These are phyloP conservation scores for Alternaria consortialis DNA, from an alignment of 2,329 filamentous ascomycete genomes.

Conservation along the genomic window DNA sequence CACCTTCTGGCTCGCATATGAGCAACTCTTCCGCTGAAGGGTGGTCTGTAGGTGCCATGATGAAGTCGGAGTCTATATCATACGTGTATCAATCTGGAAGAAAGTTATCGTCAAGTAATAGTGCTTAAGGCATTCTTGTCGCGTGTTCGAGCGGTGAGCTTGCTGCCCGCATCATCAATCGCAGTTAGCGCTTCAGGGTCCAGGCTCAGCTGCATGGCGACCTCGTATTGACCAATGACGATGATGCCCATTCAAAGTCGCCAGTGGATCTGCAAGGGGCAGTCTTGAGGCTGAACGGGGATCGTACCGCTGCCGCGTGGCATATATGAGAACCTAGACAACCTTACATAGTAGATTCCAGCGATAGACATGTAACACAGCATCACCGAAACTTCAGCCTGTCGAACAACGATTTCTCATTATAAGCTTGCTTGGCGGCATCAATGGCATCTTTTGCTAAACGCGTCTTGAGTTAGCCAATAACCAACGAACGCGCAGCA, in stretches of 20 bases:
- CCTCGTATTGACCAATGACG: conserved; percentile 35
- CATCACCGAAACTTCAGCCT: not conserved
- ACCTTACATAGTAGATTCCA: not conserved
- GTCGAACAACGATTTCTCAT: not conserved
- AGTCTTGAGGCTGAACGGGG: conserved; percentile 11
- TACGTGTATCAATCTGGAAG: not conserved
- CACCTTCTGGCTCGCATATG: conserved; percentile 55
- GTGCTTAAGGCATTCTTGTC: conserved; percentile 21
- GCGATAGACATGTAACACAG: not conserved
- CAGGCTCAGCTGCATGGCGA: conserved; percentile 26
- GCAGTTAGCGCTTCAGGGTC: conserved; percentile 39
- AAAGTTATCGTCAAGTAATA: conserved; percentile 7
- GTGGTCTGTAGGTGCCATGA: conserved; percentile 39
- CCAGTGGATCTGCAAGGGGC: conserved; percentile 22
- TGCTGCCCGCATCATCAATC: conserved; percentile 16
- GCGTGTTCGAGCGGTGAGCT: conserved; percentile 39
- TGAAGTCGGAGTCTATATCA: conserved; percentile 2
- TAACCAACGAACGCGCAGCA: not conserved
- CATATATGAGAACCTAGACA: not conserved
- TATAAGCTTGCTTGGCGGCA: not conserved
- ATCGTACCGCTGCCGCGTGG: conserved; percentile 12
- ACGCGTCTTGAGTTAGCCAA: too few species aligned
- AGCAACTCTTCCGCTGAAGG: conserved; percentile 46
- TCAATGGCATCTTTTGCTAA: too few species aligned
- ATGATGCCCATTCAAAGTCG: conserved; percentile 23